Evolutionary conservation across 2,329 filamentous ascomycete species (phyloP), one percentile per base, ranked within the genome.

Genomic region (Monilinia fructicola): DNA sequence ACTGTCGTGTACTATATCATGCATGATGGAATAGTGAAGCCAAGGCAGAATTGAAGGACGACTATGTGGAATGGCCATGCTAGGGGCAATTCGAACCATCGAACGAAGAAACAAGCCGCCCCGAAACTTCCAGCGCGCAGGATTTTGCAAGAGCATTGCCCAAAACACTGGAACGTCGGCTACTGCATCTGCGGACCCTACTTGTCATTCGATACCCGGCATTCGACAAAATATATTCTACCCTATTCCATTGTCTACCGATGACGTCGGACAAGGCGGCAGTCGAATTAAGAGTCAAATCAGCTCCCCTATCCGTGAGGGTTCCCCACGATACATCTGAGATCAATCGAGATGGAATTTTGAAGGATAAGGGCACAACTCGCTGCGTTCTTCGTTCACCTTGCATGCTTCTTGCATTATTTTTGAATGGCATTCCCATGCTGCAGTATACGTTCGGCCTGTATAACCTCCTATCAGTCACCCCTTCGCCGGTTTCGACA

Each of bases 21-120:
- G 76, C 91, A 94, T 73, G 90, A 94, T 77, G 91, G 91, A n/a
- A 87, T 93, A 70, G 90, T 94, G 64, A 95, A 94, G 80, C 91
- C 91, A 31, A 83, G 91, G 67, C 91, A 94, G 77, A 95, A 95
- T 76, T 94, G 79, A 83, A 23, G 26, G 48, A 12, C 21, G 16
- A 7, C 18, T 21, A 23, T 12, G 16, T 62, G 16, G 46, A 62
- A 40, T 38, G n/a, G 2, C 9, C 4, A 42, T 35, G 6, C 18
- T 28, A 26, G 11, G 38, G 58, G 42, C 48, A n/a, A 64, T 38
- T n/a, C 31, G n/a, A 10, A 50, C 21, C 18, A 46, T 14, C 11
- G 21, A 31, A 21, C 31, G 42, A 35, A 21, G 4, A 11, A 28
- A 14, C 7, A 23, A 31, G n/a, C 9, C 4, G 9, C 38, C 23